Conservation (phyloP, 352 stramenopile genomes). For the Phytopythium aichiense region DNA sequence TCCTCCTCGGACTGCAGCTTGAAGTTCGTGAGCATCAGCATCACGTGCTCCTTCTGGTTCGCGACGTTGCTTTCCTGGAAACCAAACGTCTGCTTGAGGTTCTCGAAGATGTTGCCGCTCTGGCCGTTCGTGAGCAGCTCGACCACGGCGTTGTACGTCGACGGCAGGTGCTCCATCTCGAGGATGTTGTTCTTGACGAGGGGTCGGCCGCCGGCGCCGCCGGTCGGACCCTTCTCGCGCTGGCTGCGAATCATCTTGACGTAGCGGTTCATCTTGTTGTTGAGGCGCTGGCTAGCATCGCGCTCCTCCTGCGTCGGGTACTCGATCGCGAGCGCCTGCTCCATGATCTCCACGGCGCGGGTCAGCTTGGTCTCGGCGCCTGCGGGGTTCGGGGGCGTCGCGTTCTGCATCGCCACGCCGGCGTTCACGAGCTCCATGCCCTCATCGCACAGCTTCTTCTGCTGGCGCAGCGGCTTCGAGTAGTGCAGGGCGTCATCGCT, state of each 20-base stretch:
- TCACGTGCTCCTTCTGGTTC: conserved; percentile 78
- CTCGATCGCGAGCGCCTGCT: conserved; percentile 70
- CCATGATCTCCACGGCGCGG: conserved; percentile 72
- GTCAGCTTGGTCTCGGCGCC: conserved; percentile 63
- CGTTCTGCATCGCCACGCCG: conserved; percentile 75
- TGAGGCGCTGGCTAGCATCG: conserved; percentile 61
- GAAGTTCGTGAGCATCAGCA: conserved; percentile 80
- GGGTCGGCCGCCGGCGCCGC: conserved; percentile 20
- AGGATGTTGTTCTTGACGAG: conserved; percentile 72
- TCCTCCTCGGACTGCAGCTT: conserved; percentile 66
- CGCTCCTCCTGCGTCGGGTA: conserved; percentile 69
- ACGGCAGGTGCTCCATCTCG: conserved; percentile 55
- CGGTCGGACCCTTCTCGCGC: conserved; percentile 43
- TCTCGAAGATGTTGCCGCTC: conserved; percentile 83
- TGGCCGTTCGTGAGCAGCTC: conserved; percentile 46
- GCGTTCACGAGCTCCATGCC: conserved; percentile 81
- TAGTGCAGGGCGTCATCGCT: conserved; percentile 60
- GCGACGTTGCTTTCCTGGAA: conserved; percentile 91
- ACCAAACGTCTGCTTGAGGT: conserved; percentile 93
- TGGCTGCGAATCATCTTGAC: conserved; percentile 87
- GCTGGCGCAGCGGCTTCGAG: conserved; percentile 54
- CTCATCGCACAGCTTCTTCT: conserved; percentile 80
- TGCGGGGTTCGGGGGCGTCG: conserved; percentile 39
- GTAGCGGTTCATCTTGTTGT: conserved; percentile 86
- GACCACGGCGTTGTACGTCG: conserved; percentile 58